Evolutionary conservation across 495 filamentous ascomycete species (phyloP), one percentile per base, ranked within the genome.

Genomic region (Annulohypoxylon maeteangense): DNA sequence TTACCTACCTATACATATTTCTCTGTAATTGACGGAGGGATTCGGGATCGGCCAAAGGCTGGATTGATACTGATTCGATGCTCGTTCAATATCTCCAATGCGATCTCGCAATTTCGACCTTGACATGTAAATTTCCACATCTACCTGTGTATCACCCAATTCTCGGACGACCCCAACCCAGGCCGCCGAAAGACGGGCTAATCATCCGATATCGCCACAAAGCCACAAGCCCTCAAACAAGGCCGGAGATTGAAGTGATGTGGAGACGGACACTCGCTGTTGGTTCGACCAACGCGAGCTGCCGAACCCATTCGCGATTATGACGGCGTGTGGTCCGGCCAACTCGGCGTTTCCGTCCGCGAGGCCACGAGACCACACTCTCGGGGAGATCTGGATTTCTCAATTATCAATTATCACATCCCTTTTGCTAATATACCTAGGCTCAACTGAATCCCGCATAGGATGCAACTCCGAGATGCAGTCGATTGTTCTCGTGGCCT

Each of bases 201-300:
- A 3, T 23, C 31, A 68, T 68, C 70, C 65, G 70, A 73, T 62
- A 68, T 68, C 70, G 65, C 70, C 45, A 58, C 32, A n/a, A 51
- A 12, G 14, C 47, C 25, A 48, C 31, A 25, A 51, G 18, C 18
- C 54, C 32, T 40, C 40, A 34, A 53, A 38, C 42, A 20, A 23
- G 6, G 12, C 22, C 31, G 25, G 36, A 60, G 20, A 38, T 53
- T 40, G 32, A 7, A 18, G 11, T 20, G 7, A 47, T 38, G 29
- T 61, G 22, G 22, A 59, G 54, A 47, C 53, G 40, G 40, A 2
- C n/a, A 5, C 23, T 65, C 60, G 54, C 31, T 34, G 14, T 67
- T 61, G 38, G 54, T 42, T n/a, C 36, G 51, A 51, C 47, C 27
- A 61, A 50, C 65, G 65, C 65, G 60, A 67, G 63, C 38, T 64